A percentile compares a stretch with the other conserved stretches of the same genome.
Conservation (phyloP, 116 monocot genomes). For the Papilionanthe hybrid region DNA sequence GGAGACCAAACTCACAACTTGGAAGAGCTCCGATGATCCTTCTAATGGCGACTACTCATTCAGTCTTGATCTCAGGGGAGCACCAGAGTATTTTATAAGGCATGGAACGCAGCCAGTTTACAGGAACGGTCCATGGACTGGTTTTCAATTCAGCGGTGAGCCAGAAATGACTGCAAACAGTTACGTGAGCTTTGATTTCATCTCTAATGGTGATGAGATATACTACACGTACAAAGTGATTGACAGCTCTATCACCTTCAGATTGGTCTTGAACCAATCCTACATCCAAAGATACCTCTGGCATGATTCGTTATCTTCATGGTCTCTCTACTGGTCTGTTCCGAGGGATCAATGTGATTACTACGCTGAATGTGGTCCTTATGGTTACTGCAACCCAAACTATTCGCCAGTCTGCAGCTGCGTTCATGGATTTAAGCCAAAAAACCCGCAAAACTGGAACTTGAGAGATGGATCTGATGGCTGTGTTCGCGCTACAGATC, state of each 20-base stretch:
- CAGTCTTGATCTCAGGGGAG: constrained; percentile 18
- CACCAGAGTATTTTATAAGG: constrained; percentile 21
- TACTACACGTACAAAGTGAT: constrained; percentile 18
- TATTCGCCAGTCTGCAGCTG: constrained; percentile 17
- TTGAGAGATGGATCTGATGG: constrained; percentile 19
- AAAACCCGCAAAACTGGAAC: constrained; percentile 14
- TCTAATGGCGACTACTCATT: constrained; percentile 21
- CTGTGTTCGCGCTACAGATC: background rate
- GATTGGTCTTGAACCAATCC: constrained; percentile 29
- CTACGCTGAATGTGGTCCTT: constrained; percentile 19
- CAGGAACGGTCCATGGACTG: constrained; percentile 35
- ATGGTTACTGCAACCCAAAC: constrained; percentile 17
- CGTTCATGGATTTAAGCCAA: constrained; percentile 22
- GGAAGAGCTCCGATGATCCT: constrained; percentile 9
- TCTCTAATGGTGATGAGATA: constrained; percentile 18
- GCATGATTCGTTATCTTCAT: constrained; percentile 5
- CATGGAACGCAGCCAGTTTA: constrained; percentile 1
- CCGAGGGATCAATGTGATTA: constrained; percentile 23
- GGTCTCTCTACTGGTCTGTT: constrained; percentile 23
- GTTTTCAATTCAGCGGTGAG: constrained; percentile 27
- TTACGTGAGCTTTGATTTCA: constrained; percentile 17
- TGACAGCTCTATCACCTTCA: constrained; percentile 5
- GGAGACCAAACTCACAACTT: constrained; percentile 19
- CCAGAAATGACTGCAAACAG: constrained; percentile 18
- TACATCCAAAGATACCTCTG: constrained; percentile 9